Percentiles rank a stretch among this genome's conserved stretches.
These are phyloP conservation scores for Moniliophthora roreri DNA, from an alignment of 1,284 basidiomycete genomes.

Conservation along the genomic window DNA sequence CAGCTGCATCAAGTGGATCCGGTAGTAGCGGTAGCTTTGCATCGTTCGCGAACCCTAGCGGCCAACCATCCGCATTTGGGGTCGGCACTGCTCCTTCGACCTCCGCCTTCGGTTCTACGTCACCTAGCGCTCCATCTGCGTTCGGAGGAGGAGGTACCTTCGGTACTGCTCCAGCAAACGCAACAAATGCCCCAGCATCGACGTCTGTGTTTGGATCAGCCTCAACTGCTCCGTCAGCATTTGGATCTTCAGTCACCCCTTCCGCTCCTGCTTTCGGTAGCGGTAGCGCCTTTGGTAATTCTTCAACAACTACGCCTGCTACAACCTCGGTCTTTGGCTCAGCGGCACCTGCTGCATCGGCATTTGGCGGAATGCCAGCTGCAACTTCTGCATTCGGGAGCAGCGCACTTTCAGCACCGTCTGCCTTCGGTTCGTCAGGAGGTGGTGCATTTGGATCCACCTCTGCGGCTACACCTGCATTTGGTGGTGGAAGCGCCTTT, in stretches of 20 bases:
- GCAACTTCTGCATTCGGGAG: constrained; percentile 2
- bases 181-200: background rate
- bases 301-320: background rate
- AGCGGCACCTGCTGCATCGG: constrained; percentile 15
- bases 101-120: constrained; percentile 5
- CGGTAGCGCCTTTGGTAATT: background rate
- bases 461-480: constrained; percentile 1
- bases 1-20: constrained; percentile 3
- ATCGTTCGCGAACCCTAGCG: constrained; percentile 28
- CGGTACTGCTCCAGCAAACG: no score
- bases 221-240: constrained; percentile 14
- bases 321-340: constrained; percentile 5
- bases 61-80: constrained; percentile 25
- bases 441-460: no score
- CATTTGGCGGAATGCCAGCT: constrained; percentile 17
- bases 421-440: background rate
- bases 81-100: constrained; percentile 11
- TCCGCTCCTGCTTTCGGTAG: background rate
- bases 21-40: constrained; percentile 32
- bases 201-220: constrained; percentile 23
- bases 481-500: constrained; percentile 7
- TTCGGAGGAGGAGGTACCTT: no score
- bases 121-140: no score
- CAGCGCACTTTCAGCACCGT: constrained; percentile 5
- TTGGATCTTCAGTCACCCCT: constrained; percentile 1